Conservation (phyloP, 2,329 filamentous ascomycete species). For the Aspergillus uvarum region DNA sequence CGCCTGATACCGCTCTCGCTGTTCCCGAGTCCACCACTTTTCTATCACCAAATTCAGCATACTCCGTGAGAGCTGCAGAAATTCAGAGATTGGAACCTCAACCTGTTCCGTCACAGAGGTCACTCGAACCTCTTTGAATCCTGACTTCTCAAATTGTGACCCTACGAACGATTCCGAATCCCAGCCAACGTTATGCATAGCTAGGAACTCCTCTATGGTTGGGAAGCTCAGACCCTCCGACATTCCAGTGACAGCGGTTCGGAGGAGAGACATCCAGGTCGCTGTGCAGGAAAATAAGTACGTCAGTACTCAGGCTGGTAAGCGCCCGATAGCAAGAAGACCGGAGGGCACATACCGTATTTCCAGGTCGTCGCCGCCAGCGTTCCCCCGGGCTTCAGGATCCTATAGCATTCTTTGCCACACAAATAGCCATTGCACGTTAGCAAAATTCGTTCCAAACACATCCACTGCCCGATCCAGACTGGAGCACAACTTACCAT, state of each 20-base stretch:
- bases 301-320: background rate
- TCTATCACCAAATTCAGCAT: constrained; percentile 25
- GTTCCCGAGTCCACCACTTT: constrained; percentile 30
- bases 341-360: constrained; percentile 24
- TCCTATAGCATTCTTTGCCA: constrained; percentile 31
- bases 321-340: background rate
- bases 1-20: constrained; percentile 23
- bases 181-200: constrained; percentile 24
- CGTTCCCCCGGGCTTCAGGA: constrained; percentile 36
- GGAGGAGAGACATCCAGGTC: constrained; percentile 29
- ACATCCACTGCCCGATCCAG: too few species aligned
- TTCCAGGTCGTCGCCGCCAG: constrained; percentile 39
- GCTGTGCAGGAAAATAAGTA: constrained; percentile 11
- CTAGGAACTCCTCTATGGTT: constrained; percentile 20
- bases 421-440: background rate
- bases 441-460: too few species aligned
- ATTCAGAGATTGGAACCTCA: constrained; percentile 15
- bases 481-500: constrained; percentile 27
- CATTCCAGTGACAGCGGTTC: constrained; percentile 27
- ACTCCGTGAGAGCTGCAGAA: constrained; percentile 23
- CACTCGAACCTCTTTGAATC: constrained; percentile 27
- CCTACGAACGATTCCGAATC: constrained; percentile 23
- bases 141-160: constrained; percentile 22
- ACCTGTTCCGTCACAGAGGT: constrained; percentile 16
- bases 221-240: constrained; percentile 29